Evolutionary conservation across 176 grass and related monocot species (phyloP).

Genomic region (Triticum turgidum): DNA sequence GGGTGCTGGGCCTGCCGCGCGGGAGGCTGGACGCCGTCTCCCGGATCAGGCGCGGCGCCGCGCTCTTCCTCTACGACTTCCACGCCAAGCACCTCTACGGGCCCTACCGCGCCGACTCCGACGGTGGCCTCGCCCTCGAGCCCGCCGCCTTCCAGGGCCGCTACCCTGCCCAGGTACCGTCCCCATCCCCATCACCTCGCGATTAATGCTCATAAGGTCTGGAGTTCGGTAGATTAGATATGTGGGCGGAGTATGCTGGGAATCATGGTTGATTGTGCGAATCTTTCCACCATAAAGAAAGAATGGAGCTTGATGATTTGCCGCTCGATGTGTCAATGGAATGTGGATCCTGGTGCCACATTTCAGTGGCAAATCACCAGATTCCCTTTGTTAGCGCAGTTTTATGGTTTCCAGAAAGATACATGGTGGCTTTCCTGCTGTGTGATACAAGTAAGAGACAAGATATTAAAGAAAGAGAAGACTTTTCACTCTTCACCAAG

Average conservation of each 20-base stretch:
- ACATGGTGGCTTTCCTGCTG: too few relatives aligned
- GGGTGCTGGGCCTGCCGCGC: conserved; percentile 62
- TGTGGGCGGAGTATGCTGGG: too few relatives aligned
- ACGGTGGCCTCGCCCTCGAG: conserved; percentile 56
- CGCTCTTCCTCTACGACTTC: conserved; percentile 88
- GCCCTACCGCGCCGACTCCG: conserved; percentile 57
- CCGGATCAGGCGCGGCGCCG: conserved; percentile 64
- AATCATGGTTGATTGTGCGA: too few relatives aligned
- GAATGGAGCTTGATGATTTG: background rate
- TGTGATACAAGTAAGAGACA: background rate
- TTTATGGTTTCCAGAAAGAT: background rate
- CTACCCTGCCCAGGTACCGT: conserved; percentile 72
- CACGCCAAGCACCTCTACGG: conserved; percentile 69
- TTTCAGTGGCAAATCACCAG: background rate
- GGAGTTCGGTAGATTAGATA: too few relatives aligned
- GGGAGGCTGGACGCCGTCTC: conserved; percentile 52
- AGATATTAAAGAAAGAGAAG: background rate
- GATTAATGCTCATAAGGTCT: too few relatives aligned
- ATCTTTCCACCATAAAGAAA: too few relatives aligned
- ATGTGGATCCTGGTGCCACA: background rate
- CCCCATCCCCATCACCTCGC: background rate
- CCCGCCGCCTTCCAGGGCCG: conserved; percentile 54
- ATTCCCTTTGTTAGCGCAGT: background rate
- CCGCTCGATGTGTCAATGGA: background rate
- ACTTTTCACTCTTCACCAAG: too few relatives aligned